Evolutionary conservation across 2,329 filamentous ascomycete genomes (phyloP), one percentile per base, ranked within the genome.

Genomic region (Tolypocladium cylindrosporum): DNA sequence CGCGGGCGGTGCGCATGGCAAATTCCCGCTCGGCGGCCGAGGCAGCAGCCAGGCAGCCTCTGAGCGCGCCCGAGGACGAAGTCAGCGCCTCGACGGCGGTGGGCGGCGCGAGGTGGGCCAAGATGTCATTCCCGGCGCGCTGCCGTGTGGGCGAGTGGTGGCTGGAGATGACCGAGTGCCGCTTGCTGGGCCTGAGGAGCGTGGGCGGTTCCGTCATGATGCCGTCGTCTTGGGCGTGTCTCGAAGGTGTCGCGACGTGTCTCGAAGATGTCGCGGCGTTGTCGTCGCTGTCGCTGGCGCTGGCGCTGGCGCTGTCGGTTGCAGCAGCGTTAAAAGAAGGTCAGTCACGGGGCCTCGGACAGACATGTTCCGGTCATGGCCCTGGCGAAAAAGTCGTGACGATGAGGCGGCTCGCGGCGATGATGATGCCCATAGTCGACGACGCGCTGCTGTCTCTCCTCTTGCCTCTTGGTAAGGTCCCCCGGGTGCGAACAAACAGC

Each of bases 21-120:
- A 93, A 85, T 19, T 87, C 85, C 65, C 87, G 83, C 71, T 93
- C 88, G 31, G 81, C 74, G 4, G 79, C 73, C 1, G 86, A 85
- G 19, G 87, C 83, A 41, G 75, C 76, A 60, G 85, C 81, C 59
- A 91, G 79, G 67, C 85, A 88, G 53, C 72, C 67, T 66, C 79
- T 80, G 21, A 87, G 69, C 48, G 76, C 70, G 41, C 79, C 81
- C 5, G 75, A 77, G 24, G 80, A 79, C 54, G 75, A 74, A 53
- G 77, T 77, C 63, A 90, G 79, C 19, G 84, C 80, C 59, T 85
- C 79, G 60, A 88, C 74, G 34, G 81, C 85, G 36, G 79, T 79
- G 42, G 80, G 74, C 1, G 87, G 87, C 4, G 81, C 79, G 36
- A 90, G 76, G 65, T 82, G 79, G 60, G 79, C 74, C 58, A 89